Evolutionary conservation across 2,329 filamentous ascomycete species (phyloP).

Genomic region (Rhytidhysteron rufulum): DNA sequence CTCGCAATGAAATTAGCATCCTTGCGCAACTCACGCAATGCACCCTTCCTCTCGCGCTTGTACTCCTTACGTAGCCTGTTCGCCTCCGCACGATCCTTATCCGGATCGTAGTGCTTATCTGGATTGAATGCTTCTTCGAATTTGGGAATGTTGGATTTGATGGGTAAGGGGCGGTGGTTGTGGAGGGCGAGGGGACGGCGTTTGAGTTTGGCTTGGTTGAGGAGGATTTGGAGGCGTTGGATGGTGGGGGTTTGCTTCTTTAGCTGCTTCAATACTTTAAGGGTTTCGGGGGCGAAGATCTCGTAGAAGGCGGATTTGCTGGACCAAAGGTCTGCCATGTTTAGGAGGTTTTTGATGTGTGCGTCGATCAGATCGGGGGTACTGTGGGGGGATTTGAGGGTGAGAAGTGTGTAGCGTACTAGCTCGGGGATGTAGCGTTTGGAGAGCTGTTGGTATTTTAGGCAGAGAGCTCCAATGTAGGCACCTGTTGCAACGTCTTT

Average conservation of each 20-base stretch:
- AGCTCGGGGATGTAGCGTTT: constrained; percentile 89
- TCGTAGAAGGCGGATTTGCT: constrained; percentile 72
- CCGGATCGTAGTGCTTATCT: constrained; percentile 93
- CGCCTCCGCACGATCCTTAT: constrained; percentile 81
- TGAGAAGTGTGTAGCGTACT: constrained; percentile 75
- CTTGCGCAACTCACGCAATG: constrained; percentile 89
- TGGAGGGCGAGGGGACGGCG: constrained; percentile 84
- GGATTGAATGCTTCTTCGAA: constrained; percentile 96
- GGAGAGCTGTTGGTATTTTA: constrained; percentile 79
- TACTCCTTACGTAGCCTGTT: constrained; percentile 84
- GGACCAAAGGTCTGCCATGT: constrained; percentile 69
- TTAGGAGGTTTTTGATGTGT: constrained; percentile 62
- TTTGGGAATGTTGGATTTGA: constrained; percentile 84
- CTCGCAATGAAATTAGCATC: constrained; percentile 91
- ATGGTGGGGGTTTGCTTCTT: constrained; percentile 47
- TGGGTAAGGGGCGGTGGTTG: constrained; percentile 81
- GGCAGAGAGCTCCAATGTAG: constrained; percentile 71
- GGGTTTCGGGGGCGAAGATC: constrained; percentile 56
- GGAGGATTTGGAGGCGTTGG: constrained; percentile 58
- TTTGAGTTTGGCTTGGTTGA: constrained; percentile 59
- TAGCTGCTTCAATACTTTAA: constrained; percentile 22
- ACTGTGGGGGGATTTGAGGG: constrained; percentile 49
- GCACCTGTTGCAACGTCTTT: constrained; percentile 69
- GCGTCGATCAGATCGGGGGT: constrained; percentile 51
- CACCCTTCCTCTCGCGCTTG: constrained; percentile 93